Base-by-base conservation (phyloP, 495 filamentous ascomycete species). In the Daldinia caldariorum region DNA sequence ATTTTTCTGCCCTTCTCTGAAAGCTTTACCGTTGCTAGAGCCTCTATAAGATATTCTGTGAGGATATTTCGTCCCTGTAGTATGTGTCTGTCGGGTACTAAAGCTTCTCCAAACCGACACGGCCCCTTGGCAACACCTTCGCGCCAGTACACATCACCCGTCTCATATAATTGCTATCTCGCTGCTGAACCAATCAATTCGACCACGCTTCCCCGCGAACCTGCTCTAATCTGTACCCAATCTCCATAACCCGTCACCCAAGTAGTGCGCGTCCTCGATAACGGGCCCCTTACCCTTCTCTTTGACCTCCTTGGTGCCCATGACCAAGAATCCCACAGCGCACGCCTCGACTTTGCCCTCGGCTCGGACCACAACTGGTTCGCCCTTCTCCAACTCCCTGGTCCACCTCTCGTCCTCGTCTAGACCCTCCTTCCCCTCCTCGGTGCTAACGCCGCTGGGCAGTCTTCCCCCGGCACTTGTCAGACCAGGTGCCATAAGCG, bases 311-410 rank as follows among this genome's bases (percentile, higher is more conserved):
- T 91, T 89, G 0, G 95, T 97, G 12, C 93, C 91, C 84, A 92
- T 89, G 81, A 90, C 91, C 82, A 98, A 76, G 76, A 89, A 78
- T 3, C 95, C 95, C 31, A 99, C 90, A 51, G 96, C 84, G 82
- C 94, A 97, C 47, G 93, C 92, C 83, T 94, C 88, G 77, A 89
- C 87, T 83, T 98, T 99, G 1, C 95, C 96, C 84, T 99, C 95
- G 0, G 95, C 93, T 83, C 89, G 88, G 5, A 99, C 85, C 14
- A 92, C 92, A 20, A 97, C 96, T 57, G 96, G 90, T 75, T 89
- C 84, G 2, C 94, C 94, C 61, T 88, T 87, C 74, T 89, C 84
- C 63, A 97, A 69, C 70, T 91, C 87, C 50, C 81, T 76, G 67
- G 80, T 83, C 83, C 83, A 85, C 69, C 79, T 77, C 39, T 82